Evolutionary conservation across 805 yeast genomes (phyloP).

Genomic region (Citeromyces matritensis): DNA sequence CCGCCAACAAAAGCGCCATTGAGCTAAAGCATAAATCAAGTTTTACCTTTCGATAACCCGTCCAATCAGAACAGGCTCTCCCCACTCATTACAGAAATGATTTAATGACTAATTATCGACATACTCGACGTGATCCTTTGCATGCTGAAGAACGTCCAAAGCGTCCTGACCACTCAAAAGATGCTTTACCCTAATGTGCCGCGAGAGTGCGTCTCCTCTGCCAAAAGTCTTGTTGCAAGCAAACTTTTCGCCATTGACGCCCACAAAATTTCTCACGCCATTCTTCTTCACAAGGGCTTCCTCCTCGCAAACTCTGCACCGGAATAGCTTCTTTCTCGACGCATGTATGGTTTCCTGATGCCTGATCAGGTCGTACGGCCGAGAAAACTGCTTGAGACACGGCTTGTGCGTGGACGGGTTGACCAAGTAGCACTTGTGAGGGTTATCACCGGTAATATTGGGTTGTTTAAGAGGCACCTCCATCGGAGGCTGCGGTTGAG

Average conservation of each 20-base stretch:
- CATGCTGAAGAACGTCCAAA: slow-evolving; percentile 55
- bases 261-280: slow-evolving; percentile 28
- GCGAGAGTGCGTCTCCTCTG: slow-evolving; percentile 84
- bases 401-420: slow-evolving; percentile 47
- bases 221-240: slow-evolving; percentile 56
- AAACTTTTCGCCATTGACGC: slow-evolving; percentile 16
- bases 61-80: no score
- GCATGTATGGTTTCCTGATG: slow-evolving; percentile 97
- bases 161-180: slow-evolving; percentile 53
- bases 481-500: no score
- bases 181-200: slow-evolving; percentile 89
- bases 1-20: no score
- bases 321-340: slow-evolving; percentile 66
- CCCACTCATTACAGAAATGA: no score
- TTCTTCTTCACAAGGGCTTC: slow-evolving; percentile 29
- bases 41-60: no score
- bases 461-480: no score
- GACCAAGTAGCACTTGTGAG: slow-evolving; percentile 42
- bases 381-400: slow-evolving; percentile 71
- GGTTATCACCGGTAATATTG: slow-evolving; percentile 11
- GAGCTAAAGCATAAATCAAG: no score
- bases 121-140: slow-evolving; percentile 67
- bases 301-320: slow-evolving; percentile 77
- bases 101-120: no score
- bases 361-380: slow-evolving; percentile 88